These are phyloP conservation scores for Endocalyx cinctus DNA, from an alignment of 2,329 filamentous ascomycete species.

Conservation along the genomic window DNA sequence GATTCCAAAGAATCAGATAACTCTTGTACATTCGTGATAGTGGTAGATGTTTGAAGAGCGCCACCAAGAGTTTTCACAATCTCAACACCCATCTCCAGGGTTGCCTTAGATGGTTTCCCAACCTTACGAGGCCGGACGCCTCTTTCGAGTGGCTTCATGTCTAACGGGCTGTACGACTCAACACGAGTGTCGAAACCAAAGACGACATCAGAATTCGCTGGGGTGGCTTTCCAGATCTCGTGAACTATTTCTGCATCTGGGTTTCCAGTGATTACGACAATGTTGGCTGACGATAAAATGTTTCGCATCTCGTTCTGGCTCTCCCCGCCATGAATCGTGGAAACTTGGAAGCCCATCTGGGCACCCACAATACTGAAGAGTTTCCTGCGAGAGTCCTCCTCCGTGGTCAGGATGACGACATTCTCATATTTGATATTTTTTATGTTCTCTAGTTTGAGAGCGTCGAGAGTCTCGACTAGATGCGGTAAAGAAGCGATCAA, in stretches of 20 bases:
- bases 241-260: background rate
- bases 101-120: background rate
- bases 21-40: conserved; percentile 1
- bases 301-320: background rate
- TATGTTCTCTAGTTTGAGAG: background rate
- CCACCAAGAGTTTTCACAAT: background rate
- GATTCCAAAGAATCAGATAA: conserved; percentile 1
- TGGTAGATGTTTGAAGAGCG: background rate
- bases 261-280: background rate
- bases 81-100: background rate
- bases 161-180: conserved; percentile 1
- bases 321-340: background rate
- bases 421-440: background rate
- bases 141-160: conserved; percentile 2
- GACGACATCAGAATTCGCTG: conserved; percentile 2
- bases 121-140: background rate
- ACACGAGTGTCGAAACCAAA: conserved; percentile 2
- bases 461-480: conserved; percentile 1
- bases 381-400: background rate
- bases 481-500: background rate
- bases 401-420: background rate
- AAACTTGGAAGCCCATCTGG: conserved; percentile 3
- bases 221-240: conserved; percentile 2
- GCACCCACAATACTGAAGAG: background rate
- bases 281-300: background rate